phyloP scores from a whole-genome alignment of 345 rosid genomes.

The Orychophragmus violaceus region DNA sequence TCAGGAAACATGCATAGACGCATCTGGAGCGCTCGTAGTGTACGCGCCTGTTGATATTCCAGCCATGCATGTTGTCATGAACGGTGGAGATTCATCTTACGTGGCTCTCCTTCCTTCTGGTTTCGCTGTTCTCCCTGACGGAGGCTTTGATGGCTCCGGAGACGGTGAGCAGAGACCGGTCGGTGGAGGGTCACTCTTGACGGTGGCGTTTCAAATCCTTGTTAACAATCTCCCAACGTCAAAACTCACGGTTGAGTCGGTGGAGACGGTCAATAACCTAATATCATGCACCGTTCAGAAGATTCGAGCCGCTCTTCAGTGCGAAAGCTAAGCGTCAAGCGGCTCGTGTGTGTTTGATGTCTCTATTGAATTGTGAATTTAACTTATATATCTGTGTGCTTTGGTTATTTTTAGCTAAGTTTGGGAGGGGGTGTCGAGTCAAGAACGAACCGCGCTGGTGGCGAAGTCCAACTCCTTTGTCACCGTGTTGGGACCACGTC shows the following conservation, averaged over 20 bases:
- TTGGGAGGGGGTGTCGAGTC: constrained; percentile 77
- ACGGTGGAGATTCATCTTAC: constrained; percentile 69
- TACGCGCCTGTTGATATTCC: constrained; percentile 70
- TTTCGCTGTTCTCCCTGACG: constrained; percentile 65
- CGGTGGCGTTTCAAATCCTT: constrained; percentile 76
- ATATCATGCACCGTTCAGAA: constrained; percentile 78
- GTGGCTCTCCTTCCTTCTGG: constrained; percentile 87
- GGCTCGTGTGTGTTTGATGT: neutral
- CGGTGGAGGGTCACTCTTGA: constrained; percentile 65
- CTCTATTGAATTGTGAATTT: neutral
- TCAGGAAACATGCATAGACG: constrained; percentile 60
- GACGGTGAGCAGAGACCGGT: constrained; percentile 14
- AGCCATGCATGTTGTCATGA: constrained; percentile 53
- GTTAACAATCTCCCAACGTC: constrained; percentile 76
- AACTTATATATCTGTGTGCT: neutral
- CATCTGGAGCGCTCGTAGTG: constrained; percentile 51
- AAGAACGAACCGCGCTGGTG: constrained; percentile 98
- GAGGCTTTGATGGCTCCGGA: constrained; percentile 11
- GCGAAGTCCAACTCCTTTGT: constrained; percentile 48
- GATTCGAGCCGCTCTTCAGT: constrained; percentile 51
- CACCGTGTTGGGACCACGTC: constrained; percentile 30
- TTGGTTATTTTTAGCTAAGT: neutral
- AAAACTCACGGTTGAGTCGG: constrained; percentile 71
- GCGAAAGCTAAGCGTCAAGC: constrained; percentile 1
- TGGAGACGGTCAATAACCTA: constrained; percentile 69